Conservation (phyloP, 805 yeast genomes). For the Sugiyamaella boreocaroliniensis region DNA sequence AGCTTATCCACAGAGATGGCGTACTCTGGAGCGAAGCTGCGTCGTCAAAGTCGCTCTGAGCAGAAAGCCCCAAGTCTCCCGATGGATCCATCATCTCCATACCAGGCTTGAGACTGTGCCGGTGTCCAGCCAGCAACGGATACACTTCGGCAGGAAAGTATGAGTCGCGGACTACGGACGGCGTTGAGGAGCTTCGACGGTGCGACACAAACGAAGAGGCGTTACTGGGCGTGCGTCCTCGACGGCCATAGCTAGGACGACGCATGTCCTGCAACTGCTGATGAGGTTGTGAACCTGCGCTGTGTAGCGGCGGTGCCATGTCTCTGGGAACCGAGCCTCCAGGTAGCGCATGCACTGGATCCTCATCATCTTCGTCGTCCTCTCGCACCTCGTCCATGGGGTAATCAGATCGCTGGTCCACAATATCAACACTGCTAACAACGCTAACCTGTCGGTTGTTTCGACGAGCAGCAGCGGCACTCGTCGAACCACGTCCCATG, state of each 20-base stretch:
- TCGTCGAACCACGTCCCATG: not conserved
- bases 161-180: not conserved
- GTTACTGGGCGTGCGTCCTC: not conserved
- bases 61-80: slow-evolving; percentile 16
- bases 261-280: not conserved
- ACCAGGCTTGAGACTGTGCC: slow-evolving; percentile 10
- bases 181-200: slow-evolving; percentile 6
- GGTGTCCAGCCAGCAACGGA: slow-evolving; percentile 9
- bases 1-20: slow-evolving; percentile 18
- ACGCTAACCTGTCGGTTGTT: slow-evolving; percentile 7
- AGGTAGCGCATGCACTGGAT: slow-evolving; percentile 3
- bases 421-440: slow-evolving; percentile 17
- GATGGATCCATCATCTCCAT: slow-evolving; percentile 14
- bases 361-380: slow-evolving; percentile 6
- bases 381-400: slow-evolving; percentile 1
- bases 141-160: slow-evolving; percentile 8
- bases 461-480: not conserved
- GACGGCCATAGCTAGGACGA: not conserved
- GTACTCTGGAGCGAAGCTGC: slow-evolving; percentile 18
- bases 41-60: slow-evolving; percentile 16
- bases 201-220: not conserved
- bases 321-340: not conserved
- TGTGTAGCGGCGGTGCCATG: not conserved
- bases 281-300: not conserved
- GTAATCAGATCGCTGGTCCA: slow-evolving; percentile 8